phyloP scores from a whole-genome alignment of 2,329 filamentous ascomycete genomes.

The Aureobasidium pullulans region DNA sequence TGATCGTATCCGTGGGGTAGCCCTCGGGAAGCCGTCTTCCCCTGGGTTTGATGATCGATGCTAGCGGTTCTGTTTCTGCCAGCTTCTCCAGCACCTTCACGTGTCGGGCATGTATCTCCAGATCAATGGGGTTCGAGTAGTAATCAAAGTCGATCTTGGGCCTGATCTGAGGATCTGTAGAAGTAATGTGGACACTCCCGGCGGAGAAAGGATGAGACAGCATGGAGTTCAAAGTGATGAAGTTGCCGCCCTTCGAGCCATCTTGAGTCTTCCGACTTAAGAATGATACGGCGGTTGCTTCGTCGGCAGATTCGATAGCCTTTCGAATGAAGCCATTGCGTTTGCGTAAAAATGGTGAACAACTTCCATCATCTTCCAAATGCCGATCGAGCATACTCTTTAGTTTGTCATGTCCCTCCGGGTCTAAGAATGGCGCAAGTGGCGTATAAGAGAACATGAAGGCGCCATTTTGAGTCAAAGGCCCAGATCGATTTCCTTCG shows the following conservation, averaged over 20 bases:
- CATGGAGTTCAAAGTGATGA: constrained; percentile 18
- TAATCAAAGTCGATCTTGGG: constrained; percentile 25
- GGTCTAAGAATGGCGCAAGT: neutral
- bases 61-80: constrained; percentile 33
- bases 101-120: constrained; percentile 23
- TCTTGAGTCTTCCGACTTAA: neutral
- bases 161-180: constrained; percentile 11
- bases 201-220: constrained; percentile 22
- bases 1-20: constrained; percentile 12
- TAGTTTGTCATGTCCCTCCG: neutral
- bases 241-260: constrained; percentile 16
- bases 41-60: constrained; percentile 18
- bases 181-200: constrained; percentile 23
- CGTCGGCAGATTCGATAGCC: neutral
- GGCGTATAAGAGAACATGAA: constrained; percentile 3
- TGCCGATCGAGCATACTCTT: neutral
- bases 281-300: neutral
- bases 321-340: neutral
- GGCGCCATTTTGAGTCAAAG: neutral
- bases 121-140: constrained; percentile 24
- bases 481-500: neutral
- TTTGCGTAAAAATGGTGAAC: neutral
- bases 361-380: neutral
- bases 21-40: constrained; percentile 16
- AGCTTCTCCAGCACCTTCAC: constrained; percentile 32